Evolutionary conservation across 2,329 filamentous ascomycete genomes (phyloP).

Genomic region (Arthrobotrys iridis): DNA sequence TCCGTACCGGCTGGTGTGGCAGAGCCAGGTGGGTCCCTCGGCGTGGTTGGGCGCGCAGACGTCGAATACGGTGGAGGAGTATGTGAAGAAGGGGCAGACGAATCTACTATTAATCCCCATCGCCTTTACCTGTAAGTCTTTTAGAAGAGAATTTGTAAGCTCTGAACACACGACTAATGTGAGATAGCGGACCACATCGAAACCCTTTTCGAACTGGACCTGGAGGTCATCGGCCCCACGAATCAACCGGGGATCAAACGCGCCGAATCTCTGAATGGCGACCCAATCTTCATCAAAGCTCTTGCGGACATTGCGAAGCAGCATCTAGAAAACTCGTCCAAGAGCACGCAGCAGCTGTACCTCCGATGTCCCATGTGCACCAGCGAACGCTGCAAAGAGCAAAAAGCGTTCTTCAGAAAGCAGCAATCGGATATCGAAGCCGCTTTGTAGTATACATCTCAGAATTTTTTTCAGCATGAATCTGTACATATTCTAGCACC

Average conservation of each 20-base stretch:
- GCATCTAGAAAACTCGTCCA: constrained; percentile 76
- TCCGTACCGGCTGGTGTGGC: constrained; percentile 94
- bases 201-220: constrained; percentile 91
- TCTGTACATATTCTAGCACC: not conserved
- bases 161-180: not conserved
- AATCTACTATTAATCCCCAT: constrained; percentile 93
- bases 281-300: constrained; percentile 86
- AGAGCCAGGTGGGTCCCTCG: constrained; percentile 94
- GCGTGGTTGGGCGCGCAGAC: constrained; percentile 97
- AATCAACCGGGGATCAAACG: constrained; percentile 84
- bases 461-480: too few species aligned
- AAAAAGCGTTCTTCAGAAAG: constrained; percentile 63
- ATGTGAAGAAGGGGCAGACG: constrained; percentile 89
- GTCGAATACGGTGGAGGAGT: constrained; percentile 83
- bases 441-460: too few species aligned
- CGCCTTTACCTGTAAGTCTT: constrained; percentile 77
- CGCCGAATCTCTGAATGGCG: constrained; percentile 91
- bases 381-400: constrained; percentile 85
- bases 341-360: constrained; percentile 86
- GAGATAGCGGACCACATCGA: constrained; percentile 87
- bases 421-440: constrained; percentile 30
- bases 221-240: constrained; percentile 91
- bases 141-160: not conserved
- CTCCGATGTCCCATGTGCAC: constrained; percentile 92
- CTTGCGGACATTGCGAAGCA: constrained; percentile 85